phyloP scores from a whole-genome alignment of 495 filamentous ascomycete genomes.

The Cairneyella variabilis region DNA sequence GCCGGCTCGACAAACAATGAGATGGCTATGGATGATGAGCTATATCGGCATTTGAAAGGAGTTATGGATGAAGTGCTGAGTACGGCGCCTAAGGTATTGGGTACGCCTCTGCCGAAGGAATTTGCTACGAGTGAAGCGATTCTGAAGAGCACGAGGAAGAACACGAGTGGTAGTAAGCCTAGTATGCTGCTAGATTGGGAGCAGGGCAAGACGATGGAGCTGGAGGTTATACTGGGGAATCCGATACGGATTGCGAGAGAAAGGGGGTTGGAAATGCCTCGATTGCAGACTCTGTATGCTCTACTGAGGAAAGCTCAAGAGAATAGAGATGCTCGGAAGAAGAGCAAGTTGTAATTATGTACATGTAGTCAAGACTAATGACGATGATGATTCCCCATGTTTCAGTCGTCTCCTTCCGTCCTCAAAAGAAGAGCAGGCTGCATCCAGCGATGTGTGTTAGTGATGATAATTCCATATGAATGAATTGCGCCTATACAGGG shows the following conservation, averaged over 20 bases:
- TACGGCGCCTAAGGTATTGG: slow-evolving; percentile 50
- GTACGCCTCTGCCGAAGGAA: slow-evolving; percentile 34
- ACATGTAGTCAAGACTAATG: no score
- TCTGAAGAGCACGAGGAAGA: slow-evolving; percentile 48
- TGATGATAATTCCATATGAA: no score
- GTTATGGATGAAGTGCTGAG: slow-evolving; percentile 56
- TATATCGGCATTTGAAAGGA: slow-evolving; percentile 41
- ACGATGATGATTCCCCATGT: no score
- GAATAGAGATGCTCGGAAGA: slow-evolving; percentile 29
- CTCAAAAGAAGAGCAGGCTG: no score
- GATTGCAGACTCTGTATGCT: slow-evolving; percentile 44
- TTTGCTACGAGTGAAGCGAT: slow-evolving; percentile 52
- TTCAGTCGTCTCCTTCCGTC: no score
- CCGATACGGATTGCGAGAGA: slow-evolving; percentile 46
- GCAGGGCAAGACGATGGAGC: slow-evolving; percentile 45
- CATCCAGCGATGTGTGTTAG: no score
- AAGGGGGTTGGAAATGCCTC: slow-evolving; percentile 42
- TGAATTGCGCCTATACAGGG: no score
- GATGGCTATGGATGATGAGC: slow-evolving; percentile 48
- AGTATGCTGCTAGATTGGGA: slow-evolving; percentile 54
- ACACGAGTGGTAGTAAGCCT: slow-evolving; percentile 49
- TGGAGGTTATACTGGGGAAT: slow-evolving; percentile 54
- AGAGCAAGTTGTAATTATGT: slow-evolving; percentile 25
- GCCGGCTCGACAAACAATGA: slow-evolving; percentile 52
- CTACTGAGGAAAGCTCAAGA: slow-evolving; percentile 38